Percentiles rank a stretch among this genome's conserved stretches.
Evolutionary conservation across 2,329 filamentous ascomycete species (phyloP).

Genomic region (Ceratocystiopsis minuta): DNA sequence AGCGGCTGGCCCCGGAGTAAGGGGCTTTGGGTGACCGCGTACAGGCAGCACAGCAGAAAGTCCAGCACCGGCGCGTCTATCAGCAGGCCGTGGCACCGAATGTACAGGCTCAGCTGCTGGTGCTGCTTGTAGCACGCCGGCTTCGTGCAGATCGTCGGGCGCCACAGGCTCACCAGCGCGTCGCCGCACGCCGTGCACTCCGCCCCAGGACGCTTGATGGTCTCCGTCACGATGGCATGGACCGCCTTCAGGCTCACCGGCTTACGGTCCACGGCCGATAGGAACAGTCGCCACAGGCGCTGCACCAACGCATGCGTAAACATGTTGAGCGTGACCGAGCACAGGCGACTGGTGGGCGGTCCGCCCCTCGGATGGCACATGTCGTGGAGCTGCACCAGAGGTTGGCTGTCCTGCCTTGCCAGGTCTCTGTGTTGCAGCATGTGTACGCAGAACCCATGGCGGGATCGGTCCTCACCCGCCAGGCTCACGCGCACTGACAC

Average conservation of each 20-base stretch:
- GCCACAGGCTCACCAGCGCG: slow-evolving; percentile 5
- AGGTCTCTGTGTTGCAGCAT: slow-evolving; percentile 5
- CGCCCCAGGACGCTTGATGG: slow-evolving; percentile 6
- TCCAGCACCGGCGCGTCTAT: slow-evolving; percentile 11
- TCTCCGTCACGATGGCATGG: slow-evolving; percentile 5
- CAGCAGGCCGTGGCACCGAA: slow-evolving; percentile 7
- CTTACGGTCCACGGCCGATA: too few relatives aligned
- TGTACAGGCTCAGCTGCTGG: slow-evolving; percentile 6
- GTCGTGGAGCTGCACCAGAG: slow-evolving; percentile 1
- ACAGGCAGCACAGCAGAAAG: slow-evolving; percentile 10
- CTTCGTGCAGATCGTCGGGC: slow-evolving; percentile 9
- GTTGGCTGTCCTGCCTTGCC: neutral
- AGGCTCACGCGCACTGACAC: slow-evolving; percentile 10
- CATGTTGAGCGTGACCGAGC: slow-evolving; percentile 7
- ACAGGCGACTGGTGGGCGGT: slow-evolving; percentile 4
- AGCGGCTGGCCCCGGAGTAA: slow-evolving; percentile 4
- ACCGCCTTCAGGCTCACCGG: slow-evolving; percentile 1
- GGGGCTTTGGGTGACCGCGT: slow-evolving; percentile 9
- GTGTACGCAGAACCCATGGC: slow-evolving; percentile 11
- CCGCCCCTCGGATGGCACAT: neutral
- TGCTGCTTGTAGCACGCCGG: slow-evolving; percentile 5
- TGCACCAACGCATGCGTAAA: slow-evolving; percentile 10
- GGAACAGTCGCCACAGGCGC: slow-evolving; percentile 7
- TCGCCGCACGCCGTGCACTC: slow-evolving; percentile 9
- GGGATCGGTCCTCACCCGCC: neutral